Evolutionary conservation across 2,329 filamentous ascomycete species (phyloP).

Genomic region (Dactylellina drechsleri): DNA sequence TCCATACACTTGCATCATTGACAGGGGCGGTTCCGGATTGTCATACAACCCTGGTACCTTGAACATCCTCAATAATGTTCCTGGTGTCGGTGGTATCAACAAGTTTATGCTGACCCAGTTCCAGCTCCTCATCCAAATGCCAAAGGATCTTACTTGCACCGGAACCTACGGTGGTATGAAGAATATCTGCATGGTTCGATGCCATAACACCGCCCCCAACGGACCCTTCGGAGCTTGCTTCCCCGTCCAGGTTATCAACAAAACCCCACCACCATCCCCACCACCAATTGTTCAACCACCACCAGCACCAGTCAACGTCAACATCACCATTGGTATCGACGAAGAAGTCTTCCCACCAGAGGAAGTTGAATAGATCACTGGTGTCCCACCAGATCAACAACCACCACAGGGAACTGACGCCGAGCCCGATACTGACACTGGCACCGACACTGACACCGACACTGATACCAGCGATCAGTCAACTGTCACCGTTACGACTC

Average conservation of each 20-base stretch:
- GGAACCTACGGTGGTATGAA: slow-evolving; percentile 70
- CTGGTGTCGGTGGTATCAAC: slow-evolving; percentile 62
- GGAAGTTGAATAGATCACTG: neutral
- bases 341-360: neutral
- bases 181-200: slow-evolving; percentile 72
- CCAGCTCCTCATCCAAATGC: neutral
- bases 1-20: slow-evolving; percentile 68
- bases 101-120: slow-evolving; percentile 1
- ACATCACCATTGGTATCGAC: slow-evolving; percentile 6
- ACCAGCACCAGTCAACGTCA: neutral
- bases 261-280: neutral
- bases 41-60: slow-evolving; percentile 59
- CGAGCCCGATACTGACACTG: slow-evolving; percentile 4
- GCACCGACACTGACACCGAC: no score
- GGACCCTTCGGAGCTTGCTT: slow-evolving; percentile 73
- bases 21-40: slow-evolving; percentile 64
- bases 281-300: slow-evolving; percentile 7
- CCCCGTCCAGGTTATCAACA: slow-evolving; percentile 59
- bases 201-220: slow-evolving; percentile 70
- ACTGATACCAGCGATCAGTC: neutral
- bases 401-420: neutral
- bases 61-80: slow-evolving; percentile 70
- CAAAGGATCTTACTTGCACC: slow-evolving; percentile 63
- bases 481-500: slow-evolving; percentile 4
- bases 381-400: slow-evolving; percentile 12